Conservation (phyloP, 306 rosid genomes). For the Ormosia semicastrata region DNA sequence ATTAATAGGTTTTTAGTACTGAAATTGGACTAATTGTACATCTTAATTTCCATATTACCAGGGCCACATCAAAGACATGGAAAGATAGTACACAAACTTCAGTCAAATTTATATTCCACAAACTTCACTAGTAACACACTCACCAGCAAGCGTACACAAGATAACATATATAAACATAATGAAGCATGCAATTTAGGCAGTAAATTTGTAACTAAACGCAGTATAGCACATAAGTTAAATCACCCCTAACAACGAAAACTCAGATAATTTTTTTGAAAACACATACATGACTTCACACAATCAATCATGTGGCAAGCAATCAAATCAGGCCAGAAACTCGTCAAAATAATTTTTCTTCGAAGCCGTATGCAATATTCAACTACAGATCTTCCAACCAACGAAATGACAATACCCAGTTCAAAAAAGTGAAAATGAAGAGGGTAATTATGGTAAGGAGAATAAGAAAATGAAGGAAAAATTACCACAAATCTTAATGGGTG, state of each 20-base stretch:
- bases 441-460: background rate
- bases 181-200: background rate
- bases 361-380: no score
- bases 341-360: no score
- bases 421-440: background rate
- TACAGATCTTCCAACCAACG: conserved; percentile 1
- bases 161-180: background rate
- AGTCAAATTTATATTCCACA: conserved; percentile 16
- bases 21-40: background rate
- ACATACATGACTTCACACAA: background rate
- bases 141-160: background rate
- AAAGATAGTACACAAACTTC: background rate
- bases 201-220: background rate
- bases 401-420: background rate
- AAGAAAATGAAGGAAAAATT: background rate
- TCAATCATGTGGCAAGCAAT: background rate
- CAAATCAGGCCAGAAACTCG: background rate
- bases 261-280: background rate
- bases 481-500: conserved; percentile 99
- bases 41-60: background rate
- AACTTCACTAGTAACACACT: background rate
- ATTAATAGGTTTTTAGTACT: background rate
- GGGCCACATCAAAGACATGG: background rate
- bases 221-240: background rate
- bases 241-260: background rate